Evolutionary conservation across 1,284 basidiomycete genomes (phyloP).

Genomic region (Puccinia novopanici): DNA sequence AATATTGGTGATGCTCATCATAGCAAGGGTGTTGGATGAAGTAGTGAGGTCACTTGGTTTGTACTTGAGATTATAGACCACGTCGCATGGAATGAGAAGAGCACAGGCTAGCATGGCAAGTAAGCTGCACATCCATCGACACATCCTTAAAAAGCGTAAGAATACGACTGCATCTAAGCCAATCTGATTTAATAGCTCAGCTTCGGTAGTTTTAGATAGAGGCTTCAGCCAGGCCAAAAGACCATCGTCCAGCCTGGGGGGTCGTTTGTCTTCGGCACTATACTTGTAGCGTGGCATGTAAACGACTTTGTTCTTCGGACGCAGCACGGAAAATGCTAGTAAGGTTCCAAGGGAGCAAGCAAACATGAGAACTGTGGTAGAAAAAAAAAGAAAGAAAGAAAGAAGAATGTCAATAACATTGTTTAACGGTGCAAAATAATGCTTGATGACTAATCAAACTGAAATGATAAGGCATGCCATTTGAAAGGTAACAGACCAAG

Average conservation of each 20-base stretch:
- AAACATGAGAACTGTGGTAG: conserved; percentile 25
- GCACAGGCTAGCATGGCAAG: conserved; percentile 71
- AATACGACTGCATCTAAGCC: conserved; percentile 90
- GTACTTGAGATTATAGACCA: conserved; percentile 30
- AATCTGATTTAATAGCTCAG: conserved; percentile 82
- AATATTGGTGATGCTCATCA: conserved; percentile 58
- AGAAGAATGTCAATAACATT: conserved; percentile 1
- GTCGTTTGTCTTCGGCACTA: conserved; percentile 22
- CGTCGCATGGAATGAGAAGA: conserved; percentile 70
- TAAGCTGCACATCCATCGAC: conserved; percentile 73
- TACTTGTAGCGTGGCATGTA: conserved; percentile 53
- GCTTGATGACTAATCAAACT: neutral
- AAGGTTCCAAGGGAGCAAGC: conserved; percentile 64
- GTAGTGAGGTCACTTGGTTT: conserved; percentile 46
- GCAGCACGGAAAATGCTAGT: conserved; percentile 72
- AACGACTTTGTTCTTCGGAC: conserved; percentile 71
- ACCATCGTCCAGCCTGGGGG: conserved; percentile 48
- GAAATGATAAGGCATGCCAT: neutral
- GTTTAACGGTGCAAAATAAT: neutral
- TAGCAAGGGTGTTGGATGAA: conserved; percentile 31
- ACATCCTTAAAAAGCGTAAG: conserved; percentile 85
- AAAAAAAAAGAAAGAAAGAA: neutral
- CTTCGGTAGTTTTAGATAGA: conserved; percentile 78
- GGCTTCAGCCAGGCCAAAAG: conserved; percentile 72
- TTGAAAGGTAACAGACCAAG: conserved; percentile 20